Percentiles rank a stretch among this genome's conserved stretches.
These are phyloP conservation scores for Eimeria tenella DNA, from an alignment of 169 alveolate species.

Conservation along the genomic window DNA sequence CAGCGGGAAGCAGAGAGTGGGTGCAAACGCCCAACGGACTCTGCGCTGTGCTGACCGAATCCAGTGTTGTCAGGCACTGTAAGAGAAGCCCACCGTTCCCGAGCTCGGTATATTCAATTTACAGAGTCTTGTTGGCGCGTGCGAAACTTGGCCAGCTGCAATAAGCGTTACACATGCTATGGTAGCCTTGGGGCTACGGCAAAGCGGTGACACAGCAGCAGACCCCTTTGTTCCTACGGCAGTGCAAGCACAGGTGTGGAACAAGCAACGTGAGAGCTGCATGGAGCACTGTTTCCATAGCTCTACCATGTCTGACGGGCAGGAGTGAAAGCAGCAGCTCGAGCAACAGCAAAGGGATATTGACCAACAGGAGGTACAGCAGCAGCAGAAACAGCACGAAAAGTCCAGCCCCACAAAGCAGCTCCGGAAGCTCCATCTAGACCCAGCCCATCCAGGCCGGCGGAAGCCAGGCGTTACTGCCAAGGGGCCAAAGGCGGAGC, in stretches of 20 bases:
- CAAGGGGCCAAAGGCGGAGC: background rate
- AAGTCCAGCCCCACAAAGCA: conserved; percentile 14
- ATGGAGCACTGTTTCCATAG: background rate
- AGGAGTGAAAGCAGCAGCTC: background rate
- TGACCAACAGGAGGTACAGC: background rate
- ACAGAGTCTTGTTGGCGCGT: too few species aligned
- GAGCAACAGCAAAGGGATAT: background rate
- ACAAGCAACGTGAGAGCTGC: conserved; percentile 4
- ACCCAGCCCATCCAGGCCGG: background rate
- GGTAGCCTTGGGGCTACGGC: too few species aligned
- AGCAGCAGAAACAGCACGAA: background rate
- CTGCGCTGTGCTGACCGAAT: too few species aligned
- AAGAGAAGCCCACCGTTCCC: too few species aligned
- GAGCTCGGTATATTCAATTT: too few species aligned
- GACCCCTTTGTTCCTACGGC: background rate
- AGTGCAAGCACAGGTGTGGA: background rate
- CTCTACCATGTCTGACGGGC: background rate
- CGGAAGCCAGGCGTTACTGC: background rate
- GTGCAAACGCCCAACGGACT: too few species aligned
- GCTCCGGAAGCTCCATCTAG: background rate
- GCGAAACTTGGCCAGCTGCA: background rate
- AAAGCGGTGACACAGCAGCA: too few species aligned
- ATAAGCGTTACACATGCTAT: background rate
- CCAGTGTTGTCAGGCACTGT: too few species aligned
- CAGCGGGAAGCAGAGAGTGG: too few species aligned